These are phyloP conservation scores for Lactarius evosmus DNA, from an alignment of 768 basidiomycete genomes.

Conservation along the genomic window DNA sequence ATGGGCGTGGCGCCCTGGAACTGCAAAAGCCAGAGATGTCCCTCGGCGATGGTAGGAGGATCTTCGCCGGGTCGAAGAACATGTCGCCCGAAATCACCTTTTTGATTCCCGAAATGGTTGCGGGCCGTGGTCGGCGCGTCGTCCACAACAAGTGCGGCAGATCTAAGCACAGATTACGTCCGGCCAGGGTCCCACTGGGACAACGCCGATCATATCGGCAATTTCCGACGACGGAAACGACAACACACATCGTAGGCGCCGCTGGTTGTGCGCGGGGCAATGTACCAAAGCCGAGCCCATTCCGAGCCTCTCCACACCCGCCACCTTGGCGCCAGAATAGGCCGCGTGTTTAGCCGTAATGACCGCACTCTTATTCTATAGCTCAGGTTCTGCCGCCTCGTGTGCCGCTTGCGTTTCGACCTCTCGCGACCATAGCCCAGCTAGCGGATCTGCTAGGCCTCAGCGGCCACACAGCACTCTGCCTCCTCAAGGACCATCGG, in stretches of 20 bases:
- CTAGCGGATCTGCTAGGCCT: constrained; percentile 88
- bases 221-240: background rate
- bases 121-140: constrained; percentile 77
- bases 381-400: constrained; percentile 52
- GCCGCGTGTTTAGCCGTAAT: constrained; percentile 32
- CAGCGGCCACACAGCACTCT: constrained; percentile 83
- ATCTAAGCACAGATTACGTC: constrained; percentile 13
- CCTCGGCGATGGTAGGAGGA: constrained; percentile 63
- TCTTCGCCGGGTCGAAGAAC: constrained; percentile 98
- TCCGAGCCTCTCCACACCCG: constrained; percentile 55
- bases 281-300: constrained; percentile 81
- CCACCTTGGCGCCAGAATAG: constrained; percentile 41
- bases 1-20: constrained; percentile 94
- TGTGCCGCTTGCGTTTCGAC: constrained; percentile 71
- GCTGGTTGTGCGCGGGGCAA: constrained; percentile 60
- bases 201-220: background rate
- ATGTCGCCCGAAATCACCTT: constrained; percentile 98
- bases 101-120: constrained; percentile 85
- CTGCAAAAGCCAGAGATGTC: constrained; percentile 71
- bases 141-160: constrained; percentile 38
- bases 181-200: no score
- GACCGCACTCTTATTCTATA: constrained; percentile 37
- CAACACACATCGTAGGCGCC: constrained; percentile 34
- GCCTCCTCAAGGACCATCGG: constrained; percentile 94
- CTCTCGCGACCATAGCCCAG: constrained; percentile 88